These are phyloP conservation scores for Neurospora discreta DNA, from an alignment of 495 filamentous ascomycete species.

Conservation along the genomic window DNA sequence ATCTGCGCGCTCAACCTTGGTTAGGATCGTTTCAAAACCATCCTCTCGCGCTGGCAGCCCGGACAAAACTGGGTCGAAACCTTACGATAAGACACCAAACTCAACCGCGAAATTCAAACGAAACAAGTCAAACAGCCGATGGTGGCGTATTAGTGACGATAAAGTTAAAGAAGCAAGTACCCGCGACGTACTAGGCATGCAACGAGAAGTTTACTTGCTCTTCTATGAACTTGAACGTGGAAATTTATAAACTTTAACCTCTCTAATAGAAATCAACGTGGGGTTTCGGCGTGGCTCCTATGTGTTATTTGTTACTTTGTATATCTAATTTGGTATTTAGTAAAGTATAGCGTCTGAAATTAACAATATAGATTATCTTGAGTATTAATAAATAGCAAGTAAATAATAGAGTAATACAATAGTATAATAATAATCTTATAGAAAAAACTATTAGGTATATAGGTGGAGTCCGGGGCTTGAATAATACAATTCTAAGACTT, in stretches of 20 bases:
- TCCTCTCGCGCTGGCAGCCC: constrained; percentile 7
- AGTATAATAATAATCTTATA: too few relatives aligned
- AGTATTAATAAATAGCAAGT: too few relatives aligned
- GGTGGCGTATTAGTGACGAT: constrained; percentile 98
- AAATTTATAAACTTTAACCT: not conserved
- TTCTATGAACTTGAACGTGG: constrained; percentile 75
- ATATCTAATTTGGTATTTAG: too few relatives aligned
- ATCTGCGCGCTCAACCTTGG: constrained; percentile 31
- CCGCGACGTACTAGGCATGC: constrained; percentile 82
- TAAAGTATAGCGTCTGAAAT: too few relatives aligned
- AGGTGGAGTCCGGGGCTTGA: too few relatives aligned
- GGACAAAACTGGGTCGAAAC: not conserved
- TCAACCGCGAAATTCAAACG: constrained; percentile 30
- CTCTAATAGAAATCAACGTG: not conserved
- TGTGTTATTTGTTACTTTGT: too few relatives aligned
- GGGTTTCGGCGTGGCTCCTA: not conserved
- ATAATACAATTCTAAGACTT: too few relatives aligned
- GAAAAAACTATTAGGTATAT: too few relatives aligned
- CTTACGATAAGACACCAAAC: not conserved
- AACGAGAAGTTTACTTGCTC: constrained; percentile 87
- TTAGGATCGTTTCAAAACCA: constrained; percentile 21
- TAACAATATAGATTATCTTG: too few relatives aligned
- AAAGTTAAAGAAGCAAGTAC: constrained; percentile 92
- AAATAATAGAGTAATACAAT: too few relatives aligned
- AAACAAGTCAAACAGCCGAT: constrained; percentile 58